Evolutionary conservation across 371 early-diverging fungal species (phyloP).

Genomic region (Mucor velutinosus): DNA sequence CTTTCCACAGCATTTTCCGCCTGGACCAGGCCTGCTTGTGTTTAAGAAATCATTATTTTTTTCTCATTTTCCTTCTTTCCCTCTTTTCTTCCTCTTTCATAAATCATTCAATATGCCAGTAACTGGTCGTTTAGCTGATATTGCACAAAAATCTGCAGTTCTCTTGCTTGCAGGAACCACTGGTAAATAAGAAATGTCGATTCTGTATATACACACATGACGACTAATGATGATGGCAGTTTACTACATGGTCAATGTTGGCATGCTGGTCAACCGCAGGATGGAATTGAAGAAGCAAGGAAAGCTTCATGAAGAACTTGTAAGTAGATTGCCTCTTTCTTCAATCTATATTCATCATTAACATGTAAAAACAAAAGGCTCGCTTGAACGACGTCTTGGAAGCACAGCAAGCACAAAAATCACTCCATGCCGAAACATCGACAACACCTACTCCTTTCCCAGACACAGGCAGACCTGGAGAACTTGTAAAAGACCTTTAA

Average conservation of each 20-base stretch:
- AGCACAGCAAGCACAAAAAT: slow-evolving; percentile 15
- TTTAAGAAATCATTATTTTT: not conserved
- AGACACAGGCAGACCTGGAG: slow-evolving; percentile 32
- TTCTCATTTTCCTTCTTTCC: not conserved
- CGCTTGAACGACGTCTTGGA: slow-evolving; percentile 29
- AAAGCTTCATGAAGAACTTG: slow-evolving; percentile 51
- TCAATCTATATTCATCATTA: not conserved
- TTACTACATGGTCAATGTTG: slow-evolving; percentile 82
- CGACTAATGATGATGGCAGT: slow-evolving; percentile 34
- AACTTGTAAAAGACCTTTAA: slow-evolving; percentile 19
- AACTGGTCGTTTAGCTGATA: slow-evolving; percentile 45
- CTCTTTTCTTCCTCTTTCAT: not conserved
- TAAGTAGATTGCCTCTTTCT: slow-evolving; percentile 15
- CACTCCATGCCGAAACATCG: slow-evolving; percentile 44
- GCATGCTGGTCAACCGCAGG: slow-evolving; percentile 64
- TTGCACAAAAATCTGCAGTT: slow-evolving; percentile 54
- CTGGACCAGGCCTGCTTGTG: not conserved
- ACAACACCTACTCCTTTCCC: slow-evolving; percentile 50
- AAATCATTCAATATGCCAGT: slow-evolving; percentile 32
- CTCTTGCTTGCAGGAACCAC: slow-evolving; percentile 50
- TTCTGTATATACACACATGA: not conserved
- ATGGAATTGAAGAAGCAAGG: slow-evolving; percentile 53
- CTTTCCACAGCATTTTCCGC: not conserved
- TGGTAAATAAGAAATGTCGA: slow-evolving; percentile 23
- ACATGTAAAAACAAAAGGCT: slow-evolving; percentile 17